A percentile compares a stretch with the other conserved stretches of the same genome.
Conservation (phyloP, 305 asterid species). For the Plantago coronopus region DNA sequence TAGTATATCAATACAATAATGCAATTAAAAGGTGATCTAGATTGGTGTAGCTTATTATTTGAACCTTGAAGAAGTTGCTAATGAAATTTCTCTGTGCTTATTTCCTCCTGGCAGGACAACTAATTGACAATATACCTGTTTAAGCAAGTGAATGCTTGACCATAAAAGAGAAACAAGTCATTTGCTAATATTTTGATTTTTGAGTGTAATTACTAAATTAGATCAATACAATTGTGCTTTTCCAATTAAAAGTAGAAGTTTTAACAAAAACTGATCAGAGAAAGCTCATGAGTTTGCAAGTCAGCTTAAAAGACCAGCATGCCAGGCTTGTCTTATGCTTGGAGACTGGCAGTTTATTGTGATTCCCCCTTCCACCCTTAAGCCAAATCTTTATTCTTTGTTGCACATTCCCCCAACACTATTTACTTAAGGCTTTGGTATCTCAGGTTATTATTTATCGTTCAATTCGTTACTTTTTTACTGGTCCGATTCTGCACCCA, state of each 20-base stretch:
- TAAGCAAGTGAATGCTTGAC: slow-evolving; percentile 10
- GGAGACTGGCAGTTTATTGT: not conserved
- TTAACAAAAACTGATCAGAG: not conserved
- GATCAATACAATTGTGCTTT: not conserved
- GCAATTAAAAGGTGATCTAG: too few relatives aligned
- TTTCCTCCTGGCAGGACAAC: slow-evolving; percentile 1
- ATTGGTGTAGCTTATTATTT: not conserved
- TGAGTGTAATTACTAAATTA: not conserved
- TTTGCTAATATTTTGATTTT: slow-evolving; percentile 3
- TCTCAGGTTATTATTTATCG: slow-evolving; percentile 8
- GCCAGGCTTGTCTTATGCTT: not conserved
- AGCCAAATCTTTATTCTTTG: not conserved
- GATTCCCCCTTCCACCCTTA: not conserved
- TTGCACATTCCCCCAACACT: slow-evolving; percentile 10
- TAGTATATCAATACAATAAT: too few relatives aligned
- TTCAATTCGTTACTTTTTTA: not conserved
- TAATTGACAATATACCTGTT: slow-evolving; percentile 9
- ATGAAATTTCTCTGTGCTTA: too few relatives aligned
- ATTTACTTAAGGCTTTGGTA: slow-evolving; percentile 13
- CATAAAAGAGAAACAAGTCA: not conserved
- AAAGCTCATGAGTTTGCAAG: slow-evolving; percentile 11
- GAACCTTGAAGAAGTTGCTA: not conserved
- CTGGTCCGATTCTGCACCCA: slow-evolving; percentile 10
- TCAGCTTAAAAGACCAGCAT: not conserved
- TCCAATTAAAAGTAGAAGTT: slow-evolving; percentile 1